phyloP scores from a whole-genome alignment of 2,329 filamentous ascomycete species.

The Lachnellula cervina region DNA sequence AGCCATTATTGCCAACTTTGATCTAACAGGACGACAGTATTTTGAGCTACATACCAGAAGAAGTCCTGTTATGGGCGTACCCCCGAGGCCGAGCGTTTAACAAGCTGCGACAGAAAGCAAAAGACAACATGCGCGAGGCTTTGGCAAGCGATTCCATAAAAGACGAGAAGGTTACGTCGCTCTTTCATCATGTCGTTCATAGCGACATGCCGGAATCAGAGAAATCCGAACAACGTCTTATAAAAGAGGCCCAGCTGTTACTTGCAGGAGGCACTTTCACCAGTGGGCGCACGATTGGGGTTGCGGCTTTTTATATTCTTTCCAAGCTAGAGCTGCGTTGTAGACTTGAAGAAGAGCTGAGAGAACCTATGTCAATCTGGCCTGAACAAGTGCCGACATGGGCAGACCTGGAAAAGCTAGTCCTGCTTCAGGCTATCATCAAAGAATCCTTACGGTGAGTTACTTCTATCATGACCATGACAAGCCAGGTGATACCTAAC shows the following conservation, averaged over 20 bases:
- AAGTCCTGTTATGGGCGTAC: not conserved
- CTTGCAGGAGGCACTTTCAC: slow-evolving; percentile 34
- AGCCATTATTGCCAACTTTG: not conserved
- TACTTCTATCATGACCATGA: not conserved
- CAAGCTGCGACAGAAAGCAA: not conserved
- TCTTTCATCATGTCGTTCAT: slow-evolving; percentile 22
- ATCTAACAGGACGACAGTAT: not conserved
- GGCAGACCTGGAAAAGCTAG: slow-evolving; percentile 21
- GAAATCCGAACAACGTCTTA: slow-evolving; percentile 29
- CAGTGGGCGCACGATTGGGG: slow-evolving; percentile 28
- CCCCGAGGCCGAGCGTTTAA: not conserved
- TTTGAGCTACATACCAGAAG: not conserved
- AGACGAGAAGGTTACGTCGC: not conserved
- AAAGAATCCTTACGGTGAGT: slow-evolving; percentile 27
- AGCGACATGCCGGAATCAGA: slow-evolving; percentile 34
- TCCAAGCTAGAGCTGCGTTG: slow-evolving; percentile 24
- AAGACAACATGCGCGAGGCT: too few relatives aligned
- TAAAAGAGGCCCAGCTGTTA: slow-evolving; percentile 31
- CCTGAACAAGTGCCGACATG: slow-evolving; percentile 5
- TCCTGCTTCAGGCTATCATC: slow-evolving; percentile 28
- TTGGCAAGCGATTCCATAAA: too few relatives aligned
- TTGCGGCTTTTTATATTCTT: slow-evolving; percentile 34
- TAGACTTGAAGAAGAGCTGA: slow-evolving; percentile 32
- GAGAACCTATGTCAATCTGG: slow-evolving; percentile 3
- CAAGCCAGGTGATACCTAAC: too few relatives aligned